Evolutionary conservation across 1,284 basidiomycete species (phyloP).

Genomic region (Ganoderma meredithae): DNA sequence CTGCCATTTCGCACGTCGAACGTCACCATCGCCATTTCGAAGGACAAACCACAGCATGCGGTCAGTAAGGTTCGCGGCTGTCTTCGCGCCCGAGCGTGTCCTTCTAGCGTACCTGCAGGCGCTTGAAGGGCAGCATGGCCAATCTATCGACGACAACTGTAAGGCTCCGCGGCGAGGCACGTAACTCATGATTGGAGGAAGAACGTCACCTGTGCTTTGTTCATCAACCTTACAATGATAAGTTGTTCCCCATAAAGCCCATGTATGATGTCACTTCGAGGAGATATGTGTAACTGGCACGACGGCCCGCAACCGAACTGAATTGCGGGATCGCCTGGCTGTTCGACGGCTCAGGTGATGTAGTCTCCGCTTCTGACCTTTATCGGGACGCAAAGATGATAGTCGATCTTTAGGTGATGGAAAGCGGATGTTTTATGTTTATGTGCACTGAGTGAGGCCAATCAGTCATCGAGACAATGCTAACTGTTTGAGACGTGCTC

Average conservation of each 20-base stretch:
- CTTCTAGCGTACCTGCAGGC: constrained; percentile 5
- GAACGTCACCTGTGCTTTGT: neutral
- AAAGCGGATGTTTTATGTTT: neutral
- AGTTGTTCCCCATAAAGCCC: neutral
- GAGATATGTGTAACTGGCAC: constrained; percentile 2
- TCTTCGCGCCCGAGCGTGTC: neutral
- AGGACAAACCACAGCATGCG: constrained; percentile 6
- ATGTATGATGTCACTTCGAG: neutral
- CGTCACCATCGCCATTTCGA: neutral
- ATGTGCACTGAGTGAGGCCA: neutral
- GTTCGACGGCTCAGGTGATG: neutral
- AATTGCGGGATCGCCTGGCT: neutral
- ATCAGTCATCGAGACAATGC: neutral
- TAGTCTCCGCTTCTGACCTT: no score
- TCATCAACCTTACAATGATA: neutral
- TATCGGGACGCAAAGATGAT: no score
- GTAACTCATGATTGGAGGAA: neutral
- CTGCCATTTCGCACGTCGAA: neutral
- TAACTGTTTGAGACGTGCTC: neutral
- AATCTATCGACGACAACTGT: neutral
- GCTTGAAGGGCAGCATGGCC: neutral
- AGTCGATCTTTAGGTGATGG: no score
- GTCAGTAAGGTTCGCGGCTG: neutral
- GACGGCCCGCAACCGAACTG: neutral
- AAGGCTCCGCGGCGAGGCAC: constrained; percentile 3